A percentile compares a stretch with the other conserved stretches of the same genome.
Evolutionary conservation across 2,329 filamentous ascomycete species (phyloP).

Genomic region (Biscogniauxia marginata): DNA sequence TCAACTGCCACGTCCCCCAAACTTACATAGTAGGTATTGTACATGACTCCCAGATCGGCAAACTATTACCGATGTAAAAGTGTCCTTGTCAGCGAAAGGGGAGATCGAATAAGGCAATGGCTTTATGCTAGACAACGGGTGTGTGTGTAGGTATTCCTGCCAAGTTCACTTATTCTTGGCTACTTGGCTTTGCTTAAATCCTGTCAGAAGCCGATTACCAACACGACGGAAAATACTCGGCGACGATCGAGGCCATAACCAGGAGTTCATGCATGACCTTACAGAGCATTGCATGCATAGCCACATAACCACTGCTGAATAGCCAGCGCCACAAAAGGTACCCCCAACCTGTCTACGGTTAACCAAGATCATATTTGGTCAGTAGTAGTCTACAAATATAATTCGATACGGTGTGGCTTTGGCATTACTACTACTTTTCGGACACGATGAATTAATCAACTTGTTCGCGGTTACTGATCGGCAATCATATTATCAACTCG

Average conservation of each 20-base stretch:
- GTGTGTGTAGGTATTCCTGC: not conserved
- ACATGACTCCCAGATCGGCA: not conserved
- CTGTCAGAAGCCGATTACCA: not conserved
- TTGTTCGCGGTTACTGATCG: not conserved
- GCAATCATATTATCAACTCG: no score
- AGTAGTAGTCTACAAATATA: no score
- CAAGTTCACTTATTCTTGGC: not conserved
- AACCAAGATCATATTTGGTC: not conserved
- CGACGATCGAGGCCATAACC: not conserved
- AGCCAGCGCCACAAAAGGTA: not conserved
- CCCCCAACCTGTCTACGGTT: not conserved
- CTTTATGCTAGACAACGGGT: not conserved
- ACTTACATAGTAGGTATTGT: not conserved
- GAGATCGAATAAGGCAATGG: not conserved
- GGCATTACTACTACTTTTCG: not conserved
- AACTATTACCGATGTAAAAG: not conserved
- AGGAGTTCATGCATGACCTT: not conserved
- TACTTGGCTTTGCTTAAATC: not conserved
- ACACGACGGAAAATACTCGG: not conserved
- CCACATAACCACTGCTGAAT: not conserved
- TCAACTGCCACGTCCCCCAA: not conserved
- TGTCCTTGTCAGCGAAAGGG: not conserved
- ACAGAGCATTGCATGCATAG: not conserved
- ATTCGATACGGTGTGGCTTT: not conserved
- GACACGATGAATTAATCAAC: not conserved